Evolutionary conservation across 2,329 filamentous ascomycete genomes (phyloP).

Genomic region (Daldinia eschscholtzii): DNA sequence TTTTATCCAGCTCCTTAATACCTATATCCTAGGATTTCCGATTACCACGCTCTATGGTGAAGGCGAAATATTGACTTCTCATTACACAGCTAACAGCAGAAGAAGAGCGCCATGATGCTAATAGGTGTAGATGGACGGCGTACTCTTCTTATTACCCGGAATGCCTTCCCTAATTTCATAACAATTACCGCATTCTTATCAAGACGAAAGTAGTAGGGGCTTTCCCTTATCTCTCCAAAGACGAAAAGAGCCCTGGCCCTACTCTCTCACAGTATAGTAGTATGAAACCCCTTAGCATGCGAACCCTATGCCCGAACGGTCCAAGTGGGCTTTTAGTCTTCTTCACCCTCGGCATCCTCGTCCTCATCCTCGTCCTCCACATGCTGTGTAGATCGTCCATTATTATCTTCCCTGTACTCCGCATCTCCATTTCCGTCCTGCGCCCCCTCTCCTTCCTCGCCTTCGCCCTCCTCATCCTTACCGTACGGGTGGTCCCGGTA

Average conservation of each 20-base stretch:
- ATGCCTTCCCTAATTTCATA: background rate
- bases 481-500: slow-evolving; percentile 68
- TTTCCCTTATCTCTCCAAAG: background rate
- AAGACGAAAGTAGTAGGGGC: background rate
- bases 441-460: slow-evolving; percentile 44
- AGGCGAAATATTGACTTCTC: background rate
- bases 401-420: slow-evolving; percentile 46
- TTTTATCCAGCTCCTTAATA: background rate
- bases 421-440: slow-evolving; percentile 44
- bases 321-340: slow-evolving; percentile 48
- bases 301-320: background rate
- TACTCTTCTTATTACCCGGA: background rate
- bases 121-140: background rate
- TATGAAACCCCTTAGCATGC: background rate
- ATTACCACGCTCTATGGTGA: too few relatives aligned
- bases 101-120: background rate
- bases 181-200: background rate
- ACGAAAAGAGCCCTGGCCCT: background rate
- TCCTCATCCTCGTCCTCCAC: slow-evolving; percentile 47
- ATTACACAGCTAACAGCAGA: background rate
- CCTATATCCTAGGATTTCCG: background rate
- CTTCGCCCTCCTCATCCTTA: slow-evolving; percentile 52
- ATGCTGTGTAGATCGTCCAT: slow-evolving; percentile 30
- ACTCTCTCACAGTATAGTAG: background rate
- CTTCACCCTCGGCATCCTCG: slow-evolving; percentile 61